Base-by-base conservation (phyloP, 257 asterid genomes). In the Nicotiana attenuata region DNA sequence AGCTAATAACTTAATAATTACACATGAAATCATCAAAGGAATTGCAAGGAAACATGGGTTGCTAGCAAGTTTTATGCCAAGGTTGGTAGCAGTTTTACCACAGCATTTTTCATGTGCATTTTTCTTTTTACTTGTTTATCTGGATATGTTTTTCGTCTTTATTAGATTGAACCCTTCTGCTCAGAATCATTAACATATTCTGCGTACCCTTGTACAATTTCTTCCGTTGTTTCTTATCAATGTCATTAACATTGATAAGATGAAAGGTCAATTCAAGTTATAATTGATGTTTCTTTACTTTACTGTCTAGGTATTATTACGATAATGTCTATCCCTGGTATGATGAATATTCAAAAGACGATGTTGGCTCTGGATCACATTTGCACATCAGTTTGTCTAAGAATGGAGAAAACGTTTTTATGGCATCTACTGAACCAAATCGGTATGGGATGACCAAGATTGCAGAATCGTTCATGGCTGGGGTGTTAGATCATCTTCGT, bases 401-500 rank as follows among this genome's bases (percentile, higher is more conserved):
- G 84, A 87, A 93, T 66, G 99, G 96, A 52, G 86, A 90, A 85
- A 95, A 95, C 80, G 91, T 91, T 63, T 95, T 92, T 79, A 89
- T 88, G 92, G 94, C 90, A 66, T 80, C 33, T 57, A 85, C 82
- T 56, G 92, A 89, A 85, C 84, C 88, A 77, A 86, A 89, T 77
- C 89, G 59, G 80, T 85, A 92, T 69, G 99, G 99, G 33, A 91
- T 95, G 83, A 89, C 97, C 82, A 85, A 81, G 84, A 83, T 87
- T 10, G 99, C 97, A 66, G 94, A 91, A 88, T 91, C 91, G 89
- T 95, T 93, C 93, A 92, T 95, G 99, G 97, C 97, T 20, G 98
- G 99, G 73, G 97, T 95, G 61, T 88, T 92, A 80, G 59, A 86
- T 78, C 99, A 95, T 90, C 98, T 95, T 87, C 97, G 93, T 85